phyloP scores from a whole-genome alignment of 2,329 filamentous ascomycete genomes.

The Seiridium unicorne region DNA sequence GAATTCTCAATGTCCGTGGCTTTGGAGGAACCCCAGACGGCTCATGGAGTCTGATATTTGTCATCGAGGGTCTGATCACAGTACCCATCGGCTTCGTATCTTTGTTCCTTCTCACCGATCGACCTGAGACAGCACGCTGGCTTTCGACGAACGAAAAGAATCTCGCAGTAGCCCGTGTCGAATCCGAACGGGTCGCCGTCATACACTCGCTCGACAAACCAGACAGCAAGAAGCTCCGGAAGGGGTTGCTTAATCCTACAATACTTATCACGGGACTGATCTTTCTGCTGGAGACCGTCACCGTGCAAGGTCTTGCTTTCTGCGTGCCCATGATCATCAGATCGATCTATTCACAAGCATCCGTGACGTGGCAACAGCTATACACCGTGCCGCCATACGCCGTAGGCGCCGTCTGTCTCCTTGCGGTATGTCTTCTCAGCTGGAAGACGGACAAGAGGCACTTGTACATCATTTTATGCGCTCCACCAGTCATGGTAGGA shows the following conservation, averaged over 20 bases:
- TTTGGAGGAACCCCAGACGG: slow-evolving; percentile 35
- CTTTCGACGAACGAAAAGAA: slow-evolving; percentile 64
- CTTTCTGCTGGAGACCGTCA: slow-evolving; percentile 45
- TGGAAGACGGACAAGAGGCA: slow-evolving; percentile 54
- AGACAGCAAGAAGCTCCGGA: slow-evolving; percentile 55
- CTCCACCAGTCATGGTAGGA: slow-evolving; percentile 59
- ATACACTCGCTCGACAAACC: slow-evolving; percentile 64
- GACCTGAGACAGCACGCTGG: slow-evolving; percentile 67
- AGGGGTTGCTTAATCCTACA: slow-evolving; percentile 64
- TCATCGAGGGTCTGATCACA: slow-evolving; percentile 49
- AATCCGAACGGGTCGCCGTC: slow-evolving; percentile 63
- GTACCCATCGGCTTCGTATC: slow-evolving; percentile 52
- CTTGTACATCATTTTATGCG: slow-evolving; percentile 53
- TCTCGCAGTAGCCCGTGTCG: slow-evolving; percentile 64
- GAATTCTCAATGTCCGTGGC: slow-evolving; percentile 58
- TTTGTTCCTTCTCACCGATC: slow-evolving; percentile 66
- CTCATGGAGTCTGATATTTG: slow-evolving; percentile 30
- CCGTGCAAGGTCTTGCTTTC: slow-evolving; percentile 68
- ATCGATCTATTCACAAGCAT: slow-evolving; percentile 60
- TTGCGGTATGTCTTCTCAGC: slow-evolving; percentile 58
- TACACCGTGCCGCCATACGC: slow-evolving; percentile 70
- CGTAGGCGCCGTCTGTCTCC: slow-evolving; percentile 65
- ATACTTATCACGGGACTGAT: slow-evolving; percentile 22
- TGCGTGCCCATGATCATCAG: slow-evolving; percentile 69
- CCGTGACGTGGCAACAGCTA: slow-evolving; percentile 64